Conservation (phyloP, 75 land plant genomes). For the Sequoiadendron giganteum region DNA sequence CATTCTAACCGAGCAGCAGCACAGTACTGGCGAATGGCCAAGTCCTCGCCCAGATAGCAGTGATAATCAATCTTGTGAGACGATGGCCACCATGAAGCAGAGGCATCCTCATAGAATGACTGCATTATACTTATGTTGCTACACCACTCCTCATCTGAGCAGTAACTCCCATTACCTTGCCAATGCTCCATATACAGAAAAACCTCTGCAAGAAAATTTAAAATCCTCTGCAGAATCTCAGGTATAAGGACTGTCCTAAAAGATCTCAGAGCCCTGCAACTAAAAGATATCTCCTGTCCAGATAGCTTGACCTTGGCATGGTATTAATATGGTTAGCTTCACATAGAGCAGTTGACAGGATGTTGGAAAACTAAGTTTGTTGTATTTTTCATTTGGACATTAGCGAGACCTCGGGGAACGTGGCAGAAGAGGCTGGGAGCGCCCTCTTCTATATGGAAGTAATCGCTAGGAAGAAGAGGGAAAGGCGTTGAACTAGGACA, state of each 20-base stretch:
- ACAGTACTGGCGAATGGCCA: not conserved
- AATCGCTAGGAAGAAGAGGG: not conserved
- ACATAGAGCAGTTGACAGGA: not conserved
- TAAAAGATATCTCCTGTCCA: not conserved
- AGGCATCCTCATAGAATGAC: not conserved
- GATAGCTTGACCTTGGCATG: not conserved
- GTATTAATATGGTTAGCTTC: not conserved
- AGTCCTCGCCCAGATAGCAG: not conserved
- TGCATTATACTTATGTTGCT: not conserved
- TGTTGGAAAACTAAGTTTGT: not conserved
- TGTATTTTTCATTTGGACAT: not conserved
- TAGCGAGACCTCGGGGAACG: not conserved
- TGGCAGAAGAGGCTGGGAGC: not conserved
- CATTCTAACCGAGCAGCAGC: slow-evolving; percentile 1
- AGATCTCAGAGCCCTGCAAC: too few species aligned
- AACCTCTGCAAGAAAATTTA: not conserved
- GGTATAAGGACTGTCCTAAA: too few species aligned
- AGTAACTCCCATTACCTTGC: not conserved
- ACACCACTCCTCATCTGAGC: not conserved
- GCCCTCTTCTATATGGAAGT: not conserved
- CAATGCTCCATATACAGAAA: not conserved
- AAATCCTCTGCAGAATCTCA: not conserved
- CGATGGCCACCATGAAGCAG: not conserved
- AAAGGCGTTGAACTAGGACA: not conserved
- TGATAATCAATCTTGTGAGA: not conserved